phyloP scores from a whole-genome alignment of 2,329 filamentous ascomycete genomes.

The Elsinoe necatrix region DNA sequence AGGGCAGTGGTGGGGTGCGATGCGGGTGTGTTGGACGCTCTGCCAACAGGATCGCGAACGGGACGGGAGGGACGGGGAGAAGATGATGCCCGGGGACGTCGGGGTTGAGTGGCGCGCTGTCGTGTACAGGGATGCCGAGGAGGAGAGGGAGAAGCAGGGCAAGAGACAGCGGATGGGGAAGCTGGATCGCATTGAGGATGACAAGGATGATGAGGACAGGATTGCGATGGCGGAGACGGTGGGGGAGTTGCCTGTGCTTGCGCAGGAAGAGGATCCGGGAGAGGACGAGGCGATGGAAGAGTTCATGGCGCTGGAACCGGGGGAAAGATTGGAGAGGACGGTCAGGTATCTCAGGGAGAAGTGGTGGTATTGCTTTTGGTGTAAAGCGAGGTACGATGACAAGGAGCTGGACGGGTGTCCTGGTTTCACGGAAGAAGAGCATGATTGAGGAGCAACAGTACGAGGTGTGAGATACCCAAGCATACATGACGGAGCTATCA shows the following conservation, averaged over 20 bases:
- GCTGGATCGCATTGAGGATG: constrained; percentile 48
- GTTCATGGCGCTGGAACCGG: constrained; percentile 61
- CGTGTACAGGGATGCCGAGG: neutral
- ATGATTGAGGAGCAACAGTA: constrained; percentile 32
- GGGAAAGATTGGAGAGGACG: constrained; percentile 58
- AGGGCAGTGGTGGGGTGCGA: constrained; percentile 63
- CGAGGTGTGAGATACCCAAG: neutral
- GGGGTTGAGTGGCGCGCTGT: constrained; percentile 20
- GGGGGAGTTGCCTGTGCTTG: constrained; percentile 17
- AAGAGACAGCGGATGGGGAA: constrained; percentile 30
- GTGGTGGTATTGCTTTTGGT: constrained; percentile 91
- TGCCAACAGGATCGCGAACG: constrained; percentile 47
- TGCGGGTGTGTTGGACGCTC: constrained; percentile 73
- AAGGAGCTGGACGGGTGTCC: constrained; percentile 77
- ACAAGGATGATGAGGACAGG: constrained; percentile 48
- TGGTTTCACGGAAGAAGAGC: constrained; percentile 76
- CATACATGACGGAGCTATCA: neutral
- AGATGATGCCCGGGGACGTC: constrained; percentile 20
- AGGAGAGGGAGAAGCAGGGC: constrained; percentile 17
- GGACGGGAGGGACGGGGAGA: constrained; percentile 19
- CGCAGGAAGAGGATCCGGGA: constrained; percentile 40
- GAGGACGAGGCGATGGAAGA: constrained; percentile 73
- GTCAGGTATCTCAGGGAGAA: constrained; percentile 61
- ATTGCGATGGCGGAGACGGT: constrained; percentile 21
- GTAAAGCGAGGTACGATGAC: constrained; percentile 73